Evolutionary conservation across 495 filamentous ascomycete genomes (phyloP), one percentile per base, ranked within the genome.

Genomic region (Trichoderma gamsii): DNA sequence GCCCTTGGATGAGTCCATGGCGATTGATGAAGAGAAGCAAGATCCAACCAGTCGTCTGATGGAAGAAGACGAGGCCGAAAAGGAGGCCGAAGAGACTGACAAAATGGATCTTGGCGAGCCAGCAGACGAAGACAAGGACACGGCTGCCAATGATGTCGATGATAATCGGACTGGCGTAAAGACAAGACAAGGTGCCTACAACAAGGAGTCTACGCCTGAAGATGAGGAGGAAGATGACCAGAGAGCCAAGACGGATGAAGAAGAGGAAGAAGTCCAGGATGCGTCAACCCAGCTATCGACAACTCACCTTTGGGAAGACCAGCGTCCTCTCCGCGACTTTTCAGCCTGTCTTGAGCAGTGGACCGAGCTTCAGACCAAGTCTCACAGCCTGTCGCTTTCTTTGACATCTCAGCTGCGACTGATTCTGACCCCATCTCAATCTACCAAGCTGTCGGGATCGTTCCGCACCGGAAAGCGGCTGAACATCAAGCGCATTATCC

Each of bases 401-500:
- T 80, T 99, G 0, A 96, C 93, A 27, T 93, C 96, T 69, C 95
- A 97, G 72, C 89, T 99, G 41, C 92, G 94, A 41, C 88, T 99
- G 35, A 97, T 99, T 74, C 88, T 99, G 21, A 89, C 92, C 2
- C 96, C 96, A 0, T 97, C 95, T 0, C 88, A 93, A 59, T 94
- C 96, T 23, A 97, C 96, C 59, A 99, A 97, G 74, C 89, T 98
- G 72, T 92, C 94, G 2, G 96, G 96, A 69, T 92, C 97, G 76
- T 98, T 95, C 84, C 91, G 94, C 73, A 98, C 96, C 0, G 96
- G 96, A 66, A 98, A 99, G 76, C 90, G 96, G 1, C 91, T 99
- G 71, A 98, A 98, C 78, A 96, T 99, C 80, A 97, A 97, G 76
- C 91, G 93, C 63, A 99, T 99, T 78, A 98, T 99, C 71, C 94